Evolutionary conservation across 1,284 basidiomycete genomes (phyloP).

Genomic region (Heterobasidion irregulare): DNA sequence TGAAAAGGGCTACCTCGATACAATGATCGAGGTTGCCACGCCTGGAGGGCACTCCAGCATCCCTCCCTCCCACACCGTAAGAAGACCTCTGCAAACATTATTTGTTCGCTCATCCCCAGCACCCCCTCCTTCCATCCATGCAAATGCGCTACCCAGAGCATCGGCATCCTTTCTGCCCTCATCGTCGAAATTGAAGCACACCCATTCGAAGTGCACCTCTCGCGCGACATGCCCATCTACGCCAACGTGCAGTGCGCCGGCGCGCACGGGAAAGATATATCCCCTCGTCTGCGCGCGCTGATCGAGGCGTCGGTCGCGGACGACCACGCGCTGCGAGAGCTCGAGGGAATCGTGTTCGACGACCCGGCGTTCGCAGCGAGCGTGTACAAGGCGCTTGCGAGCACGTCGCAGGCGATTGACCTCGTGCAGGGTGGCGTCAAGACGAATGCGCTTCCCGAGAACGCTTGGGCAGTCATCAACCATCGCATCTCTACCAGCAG

Average conservation of each 20-base stretch:
- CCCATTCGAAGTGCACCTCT: constrained; percentile 29
- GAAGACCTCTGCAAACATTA: not conserved
- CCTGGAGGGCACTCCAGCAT: constrained; percentile 63
- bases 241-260: constrained; percentile 33
- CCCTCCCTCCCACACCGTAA: constrained; percentile 49
- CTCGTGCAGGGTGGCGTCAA: constrained; percentile 55
- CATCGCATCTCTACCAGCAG: constrained; percentile 41
- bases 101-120: not conserved
- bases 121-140: not conserved
- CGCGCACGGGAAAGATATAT: constrained; percentile 36
- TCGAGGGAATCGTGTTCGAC: constrained; percentile 30
- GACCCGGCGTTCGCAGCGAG: constrained; percentile 14
- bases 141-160: constrained; percentile 25
- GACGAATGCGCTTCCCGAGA: constrained; percentile 52
- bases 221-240: constrained; percentile 36
- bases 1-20: constrained; percentile 62
- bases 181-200: constrained; percentile 43
- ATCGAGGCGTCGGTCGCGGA: constrained; percentile 28
- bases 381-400: constrained; percentile 23
- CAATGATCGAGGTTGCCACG: constrained; percentile 43
- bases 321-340: constrained; percentile 30
- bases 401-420: constrained; percentile 56
- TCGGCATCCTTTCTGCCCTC: constrained; percentile 46
- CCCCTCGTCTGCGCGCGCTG: constrained; percentile 25
- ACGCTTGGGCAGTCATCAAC: constrained; percentile 46